These are phyloP conservation scores for Hebeloma cylindrosporum DNA, from an alignment of 768 basidiomycete species.

Conservation along the genomic window DNA sequence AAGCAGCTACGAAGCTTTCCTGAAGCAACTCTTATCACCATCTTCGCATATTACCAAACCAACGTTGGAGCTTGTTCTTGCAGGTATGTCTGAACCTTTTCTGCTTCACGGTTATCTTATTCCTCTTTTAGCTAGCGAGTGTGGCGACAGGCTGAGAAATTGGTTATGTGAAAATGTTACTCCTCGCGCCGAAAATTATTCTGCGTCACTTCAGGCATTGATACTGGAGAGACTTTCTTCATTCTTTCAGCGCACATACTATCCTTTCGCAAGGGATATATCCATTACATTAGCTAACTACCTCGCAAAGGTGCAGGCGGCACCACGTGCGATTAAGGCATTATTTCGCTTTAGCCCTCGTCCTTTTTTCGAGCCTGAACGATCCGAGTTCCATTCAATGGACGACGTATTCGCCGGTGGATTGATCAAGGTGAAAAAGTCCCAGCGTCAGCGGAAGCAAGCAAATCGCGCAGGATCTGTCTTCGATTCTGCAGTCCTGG, in stretches of 20 bases:
- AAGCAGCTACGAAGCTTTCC: slow-evolving; percentile 4
- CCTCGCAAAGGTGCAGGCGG: slow-evolving; percentile 8
- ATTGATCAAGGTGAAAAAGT: too few species aligned
- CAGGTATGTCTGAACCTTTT: slow-evolving; percentile 10
- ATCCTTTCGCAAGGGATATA: slow-evolving; percentile 7
- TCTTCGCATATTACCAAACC: slow-evolving; percentile 4
- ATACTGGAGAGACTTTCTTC: slow-evolving; percentile 13
- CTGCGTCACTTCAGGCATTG: slow-evolving; percentile 4
- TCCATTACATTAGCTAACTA: background rate
- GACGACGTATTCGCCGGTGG: too few species aligned
- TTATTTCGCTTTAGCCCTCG: background rate
- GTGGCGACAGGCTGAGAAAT: background rate
- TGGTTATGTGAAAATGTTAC: slow-evolving; percentile 8
- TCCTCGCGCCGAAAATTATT: background rate
- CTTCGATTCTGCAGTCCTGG: too few species aligned
- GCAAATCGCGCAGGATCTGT: too few species aligned
- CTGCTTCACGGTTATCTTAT: background rate
- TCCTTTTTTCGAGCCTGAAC: too few species aligned
- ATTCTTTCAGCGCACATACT: slow-evolving; percentile 8
- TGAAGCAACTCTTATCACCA: slow-evolving; percentile 7
- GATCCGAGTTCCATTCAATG: too few species aligned
- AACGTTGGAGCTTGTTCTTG: slow-evolving; percentile 14
- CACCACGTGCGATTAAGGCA: slow-evolving; percentile 3
- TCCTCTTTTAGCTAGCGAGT: slow-evolving; percentile 5
- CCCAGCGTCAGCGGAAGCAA: too few species aligned